A percentile compares a stretch with the other conserved stretches of the same genome.
These are phyloP conservation scores for Epichloe typhina DNA, from an alignment of 2,329 filamentous ascomycete genomes.

Conservation along the genomic window DNA sequence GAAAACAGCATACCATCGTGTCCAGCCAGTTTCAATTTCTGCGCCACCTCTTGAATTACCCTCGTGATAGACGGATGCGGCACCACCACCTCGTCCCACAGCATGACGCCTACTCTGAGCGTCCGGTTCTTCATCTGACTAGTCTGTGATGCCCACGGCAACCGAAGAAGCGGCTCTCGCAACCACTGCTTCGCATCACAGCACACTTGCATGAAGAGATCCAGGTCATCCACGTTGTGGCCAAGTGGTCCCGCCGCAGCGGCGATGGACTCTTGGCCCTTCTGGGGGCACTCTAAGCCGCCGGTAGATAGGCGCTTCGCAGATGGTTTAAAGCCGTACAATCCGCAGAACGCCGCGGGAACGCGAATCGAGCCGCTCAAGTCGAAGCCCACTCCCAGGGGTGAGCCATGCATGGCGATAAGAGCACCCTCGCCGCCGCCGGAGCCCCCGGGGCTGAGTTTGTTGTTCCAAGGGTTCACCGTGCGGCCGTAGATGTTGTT, in stretches of 20 bases:
- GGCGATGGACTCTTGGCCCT: constrained; percentile 22
- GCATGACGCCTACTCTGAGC: constrained; percentile 21
- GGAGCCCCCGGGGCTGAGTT: constrained; percentile 49
- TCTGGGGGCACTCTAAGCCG: constrained; percentile 16
- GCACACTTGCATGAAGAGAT: constrained; percentile 22
- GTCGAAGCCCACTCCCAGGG: constrained; percentile 28
- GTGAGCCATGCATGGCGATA: constrained; percentile 26
- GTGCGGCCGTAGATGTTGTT: constrained; percentile 52
- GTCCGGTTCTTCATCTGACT: not conserved
- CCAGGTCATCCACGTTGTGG: constrained; percentile 20
- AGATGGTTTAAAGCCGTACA: constrained; percentile 23
- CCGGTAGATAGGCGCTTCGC: constrained; percentile 16
- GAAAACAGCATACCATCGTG: constrained; percentile 28
- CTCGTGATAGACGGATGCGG: constrained; percentile 46
- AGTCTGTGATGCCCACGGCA: constrained; percentile 8
- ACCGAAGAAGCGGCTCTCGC: constrained; percentile 18
- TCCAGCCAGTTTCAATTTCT: constrained; percentile 32
- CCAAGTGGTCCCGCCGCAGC: constrained; percentile 22
- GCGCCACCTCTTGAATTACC: constrained; percentile 40
- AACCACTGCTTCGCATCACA: constrained; percentile 20
- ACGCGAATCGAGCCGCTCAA: constrained; percentile 28
- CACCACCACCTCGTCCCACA: constrained; percentile 43
- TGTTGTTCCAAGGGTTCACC: constrained; percentile 48
- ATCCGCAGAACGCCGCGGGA: constrained; percentile 22
- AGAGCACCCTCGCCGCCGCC: constrained; percentile 42